These are phyloP conservation scores for Fusarium siculi DNA, from an alignment of 2,329 filamentous ascomycete species.

Conservation along the genomic window DNA sequence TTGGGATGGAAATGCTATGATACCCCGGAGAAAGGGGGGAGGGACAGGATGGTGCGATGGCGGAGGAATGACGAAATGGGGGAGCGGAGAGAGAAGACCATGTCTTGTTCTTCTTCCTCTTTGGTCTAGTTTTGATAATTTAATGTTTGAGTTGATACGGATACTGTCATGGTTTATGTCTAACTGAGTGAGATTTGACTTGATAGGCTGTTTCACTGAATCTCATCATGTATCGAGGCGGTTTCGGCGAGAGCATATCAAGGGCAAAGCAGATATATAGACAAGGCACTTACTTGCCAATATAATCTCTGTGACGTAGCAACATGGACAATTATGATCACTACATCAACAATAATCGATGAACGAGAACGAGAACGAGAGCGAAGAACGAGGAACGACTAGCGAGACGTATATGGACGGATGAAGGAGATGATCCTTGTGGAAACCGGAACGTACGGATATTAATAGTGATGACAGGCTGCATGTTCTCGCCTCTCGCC, in stretches of 20 bases:
- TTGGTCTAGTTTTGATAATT: slow-evolving; percentile 25
- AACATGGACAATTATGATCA: background rate
- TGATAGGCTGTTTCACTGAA: too few species aligned
- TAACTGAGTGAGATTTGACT: background rate
- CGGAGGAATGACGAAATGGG: background rate
- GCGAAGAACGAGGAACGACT: background rate
- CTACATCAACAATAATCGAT: background rate
- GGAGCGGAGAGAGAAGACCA: background rate
- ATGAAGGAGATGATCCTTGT: background rate
- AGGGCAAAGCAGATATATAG: background rate
- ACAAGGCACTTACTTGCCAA: background rate
- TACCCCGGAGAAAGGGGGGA: slow-evolving; percentile 37
- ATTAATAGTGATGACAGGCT: background rate
- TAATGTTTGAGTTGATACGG: slow-evolving; percentile 30
- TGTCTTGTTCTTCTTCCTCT: slow-evolving; percentile 21
- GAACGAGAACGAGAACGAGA: background rate
- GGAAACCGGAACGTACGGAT: slow-evolving; percentile 28
- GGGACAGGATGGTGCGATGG: slow-evolving; percentile 19
- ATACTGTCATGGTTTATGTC: background rate
- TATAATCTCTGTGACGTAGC: background rate
- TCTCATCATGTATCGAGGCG: background rate
- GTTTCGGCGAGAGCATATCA: background rate
- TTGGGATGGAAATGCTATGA: slow-evolving; percentile 34
- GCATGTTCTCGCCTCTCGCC: background rate
- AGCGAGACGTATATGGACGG: background rate